Conservation (phyloP, 2,329 filamentous ascomycete species). For the Graphilbum ipis-grandicollis region DNA sequence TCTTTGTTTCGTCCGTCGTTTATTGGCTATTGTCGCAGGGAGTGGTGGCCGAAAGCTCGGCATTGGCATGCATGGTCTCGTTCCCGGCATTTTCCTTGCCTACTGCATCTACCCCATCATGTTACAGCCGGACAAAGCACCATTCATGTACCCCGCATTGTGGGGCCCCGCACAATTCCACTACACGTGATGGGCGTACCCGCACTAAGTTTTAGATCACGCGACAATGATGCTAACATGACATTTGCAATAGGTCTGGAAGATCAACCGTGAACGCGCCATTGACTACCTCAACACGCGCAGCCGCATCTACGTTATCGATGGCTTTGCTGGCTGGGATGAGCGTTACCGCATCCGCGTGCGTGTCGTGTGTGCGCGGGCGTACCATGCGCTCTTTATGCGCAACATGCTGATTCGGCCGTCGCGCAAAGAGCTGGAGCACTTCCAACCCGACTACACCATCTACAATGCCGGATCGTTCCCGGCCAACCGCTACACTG, state of each 20-base stretch:
- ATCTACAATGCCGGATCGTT: slow-evolving; percentile 99
- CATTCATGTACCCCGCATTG: background rate
- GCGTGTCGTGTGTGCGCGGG: slow-evolving; percentile 92
- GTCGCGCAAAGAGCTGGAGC: slow-evolving; percentile 74
- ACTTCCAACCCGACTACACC: slow-evolving; percentile 98
- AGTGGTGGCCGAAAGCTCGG: background rate
- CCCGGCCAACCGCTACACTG: slow-evolving; percentile 94
- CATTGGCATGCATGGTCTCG: background rate
- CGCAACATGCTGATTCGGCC: slow-evolving; percentile 99
- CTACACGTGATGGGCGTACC: no score
- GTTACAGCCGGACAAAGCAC: background rate
- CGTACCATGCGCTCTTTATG: slow-evolving; percentile 99
- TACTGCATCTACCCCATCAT: background rate
- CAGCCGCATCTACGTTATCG: slow-evolving; percentile 95
- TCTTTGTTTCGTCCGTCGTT: background rate
- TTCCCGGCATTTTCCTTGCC: background rate
- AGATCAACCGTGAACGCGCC: slow-evolving; percentile 97
- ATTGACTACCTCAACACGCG: slow-evolving; percentile 98
- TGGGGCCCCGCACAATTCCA: no score
- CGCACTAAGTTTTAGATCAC: no score
- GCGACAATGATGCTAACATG: slow-evolving; percentile 1
- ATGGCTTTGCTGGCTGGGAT: slow-evolving; percentile 96
- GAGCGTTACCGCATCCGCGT: slow-evolving; percentile 96
- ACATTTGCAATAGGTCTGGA: slow-evolving; percentile 69
- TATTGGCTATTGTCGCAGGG: background rate